A percentile compares a stretch with the other conserved stretches of the same genome.
Conservation (phyloP, 331 rosid species). For the Dryas integrifolia region DNA sequence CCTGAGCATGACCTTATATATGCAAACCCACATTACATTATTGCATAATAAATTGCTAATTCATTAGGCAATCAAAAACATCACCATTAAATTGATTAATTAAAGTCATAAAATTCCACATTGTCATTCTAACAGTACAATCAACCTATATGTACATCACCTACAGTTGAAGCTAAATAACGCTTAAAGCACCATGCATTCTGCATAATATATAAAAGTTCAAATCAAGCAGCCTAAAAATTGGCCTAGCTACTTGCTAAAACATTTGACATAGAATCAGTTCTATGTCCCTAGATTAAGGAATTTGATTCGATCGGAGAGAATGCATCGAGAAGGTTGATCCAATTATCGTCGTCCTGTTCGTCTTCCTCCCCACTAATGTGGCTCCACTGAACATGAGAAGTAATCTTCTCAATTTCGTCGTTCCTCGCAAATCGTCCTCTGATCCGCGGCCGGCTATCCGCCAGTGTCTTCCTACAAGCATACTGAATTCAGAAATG, state of each 20-base stretch:
- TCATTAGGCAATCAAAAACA: neutral
- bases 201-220: conserved; percentile 4
- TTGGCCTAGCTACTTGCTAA: conserved; percentile 14
- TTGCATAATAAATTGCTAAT: neutral
- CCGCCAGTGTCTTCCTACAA: conserved; percentile 93
- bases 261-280: neutral
- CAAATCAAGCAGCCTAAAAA: conserved; percentile 10
- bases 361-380: conserved; percentile 60
- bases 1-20: neutral
- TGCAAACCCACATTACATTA: neutral
- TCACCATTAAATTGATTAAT: neutral
- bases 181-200: conserved; percentile 15
- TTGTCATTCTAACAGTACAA: conserved; percentile 8
- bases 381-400: conserved; percentile 50
- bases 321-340: conserved; percentile 54
- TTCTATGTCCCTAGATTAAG: conserved; percentile 18
- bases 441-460: conserved; percentile 84
- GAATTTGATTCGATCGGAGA: conserved; percentile 51
- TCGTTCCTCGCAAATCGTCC: conserved; percentile 86
- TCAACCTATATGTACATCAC: conserved; percentile 13
- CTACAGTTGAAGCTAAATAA: conserved; percentile 25
- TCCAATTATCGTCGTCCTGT: conserved; percentile 62
- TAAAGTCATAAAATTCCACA: conserved; percentile 5
- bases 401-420: conserved; percentile 46
- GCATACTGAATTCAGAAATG: conserved; percentile 53